These are phyloP conservation scores for Ailanthus altissimus DNA, from an alignment of 345 rosid genomes.

Conservation along the genomic window DNA sequence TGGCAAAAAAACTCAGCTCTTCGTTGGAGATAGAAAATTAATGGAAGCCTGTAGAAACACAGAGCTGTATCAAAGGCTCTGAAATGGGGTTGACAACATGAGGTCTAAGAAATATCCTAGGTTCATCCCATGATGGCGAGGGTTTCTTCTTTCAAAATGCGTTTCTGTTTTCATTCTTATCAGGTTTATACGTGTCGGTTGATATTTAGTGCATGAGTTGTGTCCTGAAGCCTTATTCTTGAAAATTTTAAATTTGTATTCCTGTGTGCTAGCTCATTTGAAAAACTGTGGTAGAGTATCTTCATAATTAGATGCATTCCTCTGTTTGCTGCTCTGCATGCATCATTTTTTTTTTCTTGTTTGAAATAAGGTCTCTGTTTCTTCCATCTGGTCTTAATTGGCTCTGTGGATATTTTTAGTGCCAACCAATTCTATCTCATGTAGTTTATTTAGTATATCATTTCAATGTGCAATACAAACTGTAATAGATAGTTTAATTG, in stretches of 20 bases:
- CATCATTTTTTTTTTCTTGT: neutral
- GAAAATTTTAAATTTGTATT: neutral
- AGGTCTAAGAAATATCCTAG: neutral
- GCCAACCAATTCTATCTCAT: neutral
- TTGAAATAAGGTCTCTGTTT: neutral
- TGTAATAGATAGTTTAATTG: constrained; percentile 21
- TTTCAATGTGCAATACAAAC: constrained; percentile 9
- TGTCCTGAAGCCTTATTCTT: neutral
- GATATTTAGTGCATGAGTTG: neutral
- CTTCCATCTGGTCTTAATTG: constrained; percentile 9
- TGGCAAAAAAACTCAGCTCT: neutral
- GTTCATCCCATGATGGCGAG: neutral
- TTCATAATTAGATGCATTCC: neutral
- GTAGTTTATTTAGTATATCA: neutral
- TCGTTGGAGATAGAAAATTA: neutral
- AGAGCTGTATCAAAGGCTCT: neutral
- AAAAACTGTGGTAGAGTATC: neutral
- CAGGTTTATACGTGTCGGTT: neutral
- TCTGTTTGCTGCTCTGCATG: neutral
- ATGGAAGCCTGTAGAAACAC: neutral
- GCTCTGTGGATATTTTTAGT: neutral
- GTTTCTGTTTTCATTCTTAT: neutral
- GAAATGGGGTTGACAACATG: neutral
- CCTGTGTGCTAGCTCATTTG: neutral
- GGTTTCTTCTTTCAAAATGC: neutral